phyloP scores from a whole-genome alignment of 768 basidiomycete species.

The Phlebiopsis flavidoalba region DNA sequence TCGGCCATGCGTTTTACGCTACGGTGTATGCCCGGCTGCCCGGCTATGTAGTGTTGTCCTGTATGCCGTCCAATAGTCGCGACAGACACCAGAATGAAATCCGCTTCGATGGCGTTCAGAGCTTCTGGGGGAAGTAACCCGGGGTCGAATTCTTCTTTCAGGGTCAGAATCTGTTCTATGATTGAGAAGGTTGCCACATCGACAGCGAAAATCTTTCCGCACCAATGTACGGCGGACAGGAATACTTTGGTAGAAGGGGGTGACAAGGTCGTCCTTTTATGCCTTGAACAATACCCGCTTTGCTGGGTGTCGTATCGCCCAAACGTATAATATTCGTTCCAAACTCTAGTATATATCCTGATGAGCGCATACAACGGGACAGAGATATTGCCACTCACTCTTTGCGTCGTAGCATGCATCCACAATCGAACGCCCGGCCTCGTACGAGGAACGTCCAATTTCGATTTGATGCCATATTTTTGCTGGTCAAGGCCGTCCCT shows the following conservation, averaged over 20 bases:
- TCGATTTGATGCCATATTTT: slow-evolving; percentile 42
- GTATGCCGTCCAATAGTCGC: slow-evolving; percentile 79
- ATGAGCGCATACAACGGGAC: slow-evolving; percentile 19
- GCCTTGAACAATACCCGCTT: slow-evolving; percentile 98
- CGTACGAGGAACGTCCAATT: slow-evolving; percentile 96
- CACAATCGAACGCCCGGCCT: slow-evolving; percentile 87
- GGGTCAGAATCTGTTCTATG: slow-evolving; percentile 74
- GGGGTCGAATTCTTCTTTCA: slow-evolving; percentile 83
- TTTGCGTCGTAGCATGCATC: slow-evolving; percentile 87
- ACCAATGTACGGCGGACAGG: slow-evolving; percentile 92
- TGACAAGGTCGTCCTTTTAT: slow-evolving; percentile 98
- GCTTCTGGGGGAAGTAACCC: slow-evolving; percentile 61
- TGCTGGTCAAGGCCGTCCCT: slow-evolving; percentile 89
- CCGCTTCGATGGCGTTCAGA: slow-evolving; percentile 88
- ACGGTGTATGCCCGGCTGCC: slow-evolving; percentile 94
- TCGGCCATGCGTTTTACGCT: slow-evolving; percentile 93
- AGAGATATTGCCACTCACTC: slow-evolving; percentile 44
- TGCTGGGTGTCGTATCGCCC: slow-evolving; percentile 98
- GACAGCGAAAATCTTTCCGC: background rate
- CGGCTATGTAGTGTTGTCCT: slow-evolving; percentile 96
- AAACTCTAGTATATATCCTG: slow-evolving; percentile 51
- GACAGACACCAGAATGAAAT: slow-evolving; percentile 98
- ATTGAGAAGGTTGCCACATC: background rate
- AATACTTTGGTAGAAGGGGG: slow-evolving; percentile 98
- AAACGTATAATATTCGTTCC: slow-evolving; percentile 94